Percentiles rank a stretch among this genome's conserved stretches.
Evolutionary conservation across 2,329 filamentous ascomycete species (phyloP).

Genomic region (Sporothrix phasma): DNA sequence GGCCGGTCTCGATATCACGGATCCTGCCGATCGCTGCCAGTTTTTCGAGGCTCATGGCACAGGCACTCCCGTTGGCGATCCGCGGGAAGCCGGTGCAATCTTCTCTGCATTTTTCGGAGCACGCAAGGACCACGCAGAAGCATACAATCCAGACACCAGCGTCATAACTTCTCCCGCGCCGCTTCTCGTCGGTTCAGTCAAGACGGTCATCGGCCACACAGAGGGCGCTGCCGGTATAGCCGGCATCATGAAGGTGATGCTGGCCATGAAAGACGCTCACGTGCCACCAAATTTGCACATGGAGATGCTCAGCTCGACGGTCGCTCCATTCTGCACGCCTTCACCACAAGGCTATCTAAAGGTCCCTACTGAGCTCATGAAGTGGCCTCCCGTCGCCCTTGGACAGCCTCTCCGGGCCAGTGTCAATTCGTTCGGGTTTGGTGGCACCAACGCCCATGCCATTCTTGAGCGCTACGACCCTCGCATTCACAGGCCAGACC

Average conservation of each 20-base stretch:
- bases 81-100: slow-evolving; percentile 34
- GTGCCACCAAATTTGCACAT: slow-evolving; percentile 27
- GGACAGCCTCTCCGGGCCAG: slow-evolving; percentile 36
- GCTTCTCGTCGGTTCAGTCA: slow-evolving; percentile 10
- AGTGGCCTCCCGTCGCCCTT: slow-evolving; percentile 24
- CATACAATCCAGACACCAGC: accelerated
- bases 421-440: slow-evolving; percentile 48
- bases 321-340: slow-evolving; percentile 27
- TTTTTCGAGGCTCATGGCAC: slow-evolving; percentile 29
- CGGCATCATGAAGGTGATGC: slow-evolving; percentile 25
- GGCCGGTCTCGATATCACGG: slow-evolving; percentile 28
- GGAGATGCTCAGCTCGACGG: slow-evolving; percentile 29
- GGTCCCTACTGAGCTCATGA: slow-evolving; percentile 17
- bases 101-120: slow-evolving; percentile 30
- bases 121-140: neutral
- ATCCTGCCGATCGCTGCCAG: slow-evolving; percentile 23
- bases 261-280: slow-evolving; percentile 24
- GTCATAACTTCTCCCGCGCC: neutral
- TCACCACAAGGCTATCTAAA: slow-evolving; percentile 18
- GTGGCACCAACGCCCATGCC: slow-evolving; percentile 45
- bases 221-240: slow-evolving; percentile 21
- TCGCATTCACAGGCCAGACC: slow-evolving; percentile 25
- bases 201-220: slow-evolving; percentile 22
- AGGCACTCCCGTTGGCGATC: slow-evolving; percentile 21
- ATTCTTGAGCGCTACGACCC: slow-evolving; percentile 37